Evolutionary conservation across 2,329 filamentous ascomycete genomes (phyloP).

Genomic region (Endoconidiophora polonica): DNA sequence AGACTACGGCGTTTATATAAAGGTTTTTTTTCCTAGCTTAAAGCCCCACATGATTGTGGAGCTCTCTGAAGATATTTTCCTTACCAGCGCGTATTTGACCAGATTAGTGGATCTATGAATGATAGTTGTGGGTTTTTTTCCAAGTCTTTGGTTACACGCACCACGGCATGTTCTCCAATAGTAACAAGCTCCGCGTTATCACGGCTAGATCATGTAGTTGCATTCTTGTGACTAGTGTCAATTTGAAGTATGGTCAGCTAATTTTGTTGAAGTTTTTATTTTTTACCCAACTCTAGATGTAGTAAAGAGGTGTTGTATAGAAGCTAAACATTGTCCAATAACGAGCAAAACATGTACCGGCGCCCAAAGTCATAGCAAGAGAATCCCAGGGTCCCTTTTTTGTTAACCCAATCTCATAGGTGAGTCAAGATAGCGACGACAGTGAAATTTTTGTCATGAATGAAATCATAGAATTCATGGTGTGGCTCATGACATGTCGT

Average conservation of each 20-base stretch:
- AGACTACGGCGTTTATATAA: constrained; percentile 5
- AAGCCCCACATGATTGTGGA: constrained; percentile 1
- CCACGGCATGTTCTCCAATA: too few species aligned
- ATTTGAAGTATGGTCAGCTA: not conserved
- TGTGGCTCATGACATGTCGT: not conserved
- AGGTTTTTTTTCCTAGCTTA: not conserved
- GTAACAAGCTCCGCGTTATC: too few species aligned
- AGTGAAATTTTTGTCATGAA: too few species aligned
- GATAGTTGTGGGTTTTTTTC: too few species aligned
- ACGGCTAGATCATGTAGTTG: too few species aligned
- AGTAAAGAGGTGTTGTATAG: not conserved
- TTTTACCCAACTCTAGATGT: not conserved
- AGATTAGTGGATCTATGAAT: too few species aligned
- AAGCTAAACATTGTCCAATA: not conserved
- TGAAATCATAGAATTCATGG: not conserved
- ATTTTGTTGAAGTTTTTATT: not conserved
- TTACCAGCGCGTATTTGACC: not conserved
- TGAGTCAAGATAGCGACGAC: too few species aligned
- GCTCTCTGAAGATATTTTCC: not conserved
- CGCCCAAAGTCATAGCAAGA: not conserved
- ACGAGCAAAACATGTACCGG: not conserved
- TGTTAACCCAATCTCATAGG: not conserved
- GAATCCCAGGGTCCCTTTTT: not conserved
- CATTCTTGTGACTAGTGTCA: too few species aligned
- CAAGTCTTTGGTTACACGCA: too few species aligned